phyloP scores from a whole-genome alignment of 2,329 filamentous ascomycete genomes.

The Talaromyces sp. region DNA sequence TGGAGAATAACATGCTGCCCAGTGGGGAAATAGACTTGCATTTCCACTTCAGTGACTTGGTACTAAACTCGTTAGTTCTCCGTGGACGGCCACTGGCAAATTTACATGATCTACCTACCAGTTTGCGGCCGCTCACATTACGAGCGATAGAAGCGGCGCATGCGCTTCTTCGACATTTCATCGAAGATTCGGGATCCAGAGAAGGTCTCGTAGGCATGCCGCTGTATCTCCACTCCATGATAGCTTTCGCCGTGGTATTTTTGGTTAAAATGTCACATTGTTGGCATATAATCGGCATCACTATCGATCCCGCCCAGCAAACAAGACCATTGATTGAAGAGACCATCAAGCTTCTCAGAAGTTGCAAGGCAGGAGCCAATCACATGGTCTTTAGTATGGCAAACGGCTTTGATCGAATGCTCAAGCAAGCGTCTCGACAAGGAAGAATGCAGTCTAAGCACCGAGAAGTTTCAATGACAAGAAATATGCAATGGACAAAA shows the following conservation, averaged over 20 bases:
- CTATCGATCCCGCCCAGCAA: conserved; percentile 1
- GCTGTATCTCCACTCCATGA: conserved; percentile 21
- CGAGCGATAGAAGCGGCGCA: conserved; percentile 37
- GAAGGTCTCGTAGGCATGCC: conserved; percentile 37
- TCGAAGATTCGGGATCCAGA: conserved; percentile 38
- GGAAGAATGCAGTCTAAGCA: background rate
- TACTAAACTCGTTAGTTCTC: conserved; percentile 1
- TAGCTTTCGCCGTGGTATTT: conserved; percentile 23
- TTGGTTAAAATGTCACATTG: conserved; percentile 28
- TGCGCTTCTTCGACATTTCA: conserved; percentile 31
- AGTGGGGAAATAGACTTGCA: conserved; percentile 3
- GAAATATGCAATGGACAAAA: background rate
- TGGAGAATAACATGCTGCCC: background rate
- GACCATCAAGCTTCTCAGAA: background rate
- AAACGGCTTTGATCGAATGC: conserved; percentile 8
- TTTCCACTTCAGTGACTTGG: conserved; percentile 6
- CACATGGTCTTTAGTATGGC: conserved; percentile 12
- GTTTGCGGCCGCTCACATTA: conserved; percentile 7
- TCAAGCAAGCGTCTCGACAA: conserved; percentile 5
- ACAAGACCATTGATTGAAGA: conserved; percentile 3
- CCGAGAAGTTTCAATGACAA: background rate
- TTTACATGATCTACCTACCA: conserved; percentile 8
- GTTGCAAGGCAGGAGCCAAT: conserved; percentile 4
- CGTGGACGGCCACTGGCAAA: conserved; percentile 2
- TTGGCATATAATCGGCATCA: conserved; percentile 9